Evolutionary conservation across 1,139 yeast species (phyloP).

Genomic region (Debaryomycetaceae sp.): DNA sequence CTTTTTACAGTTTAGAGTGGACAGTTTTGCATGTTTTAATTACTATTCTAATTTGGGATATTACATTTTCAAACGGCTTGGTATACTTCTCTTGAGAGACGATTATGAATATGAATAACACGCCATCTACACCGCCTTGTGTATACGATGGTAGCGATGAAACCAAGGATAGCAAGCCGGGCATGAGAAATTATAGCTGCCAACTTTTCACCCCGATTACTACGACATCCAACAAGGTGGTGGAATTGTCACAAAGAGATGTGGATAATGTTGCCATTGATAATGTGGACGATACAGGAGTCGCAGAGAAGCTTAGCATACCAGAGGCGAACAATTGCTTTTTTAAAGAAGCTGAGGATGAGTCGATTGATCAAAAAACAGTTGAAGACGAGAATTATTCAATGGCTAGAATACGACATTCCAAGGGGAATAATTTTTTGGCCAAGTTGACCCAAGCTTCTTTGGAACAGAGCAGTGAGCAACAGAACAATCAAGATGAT

Average conservation of each 20-base stretch:
- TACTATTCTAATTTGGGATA: conserved; percentile 4
- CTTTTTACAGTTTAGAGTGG: background rate
- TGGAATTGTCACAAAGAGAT: background rate
- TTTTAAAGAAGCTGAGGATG: background rate
- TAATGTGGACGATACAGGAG: background rate
- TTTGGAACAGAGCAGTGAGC: background rate
- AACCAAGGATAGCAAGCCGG: background rate
- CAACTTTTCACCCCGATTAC: background rate
- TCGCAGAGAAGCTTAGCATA: background rate
- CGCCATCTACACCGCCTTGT: conserved; percentile 1
- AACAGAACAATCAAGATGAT: background rate
- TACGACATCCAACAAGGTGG: background rate
- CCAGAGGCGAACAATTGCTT: background rate
- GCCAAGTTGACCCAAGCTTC: background rate
- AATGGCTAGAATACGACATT: background rate
- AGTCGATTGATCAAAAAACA: background rate
- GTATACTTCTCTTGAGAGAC: background rate
- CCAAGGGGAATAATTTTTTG: background rate
- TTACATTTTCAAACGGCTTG: background rate
- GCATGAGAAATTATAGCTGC: background rate
- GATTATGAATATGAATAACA: background rate
- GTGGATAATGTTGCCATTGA: background rate
- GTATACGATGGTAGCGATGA: background rate
- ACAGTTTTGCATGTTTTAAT: conserved; percentile 3
- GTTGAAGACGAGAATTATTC: background rate